Conservation (phyloP, 441 rosid species). For the Arabidopsis lyrata region DNA sequence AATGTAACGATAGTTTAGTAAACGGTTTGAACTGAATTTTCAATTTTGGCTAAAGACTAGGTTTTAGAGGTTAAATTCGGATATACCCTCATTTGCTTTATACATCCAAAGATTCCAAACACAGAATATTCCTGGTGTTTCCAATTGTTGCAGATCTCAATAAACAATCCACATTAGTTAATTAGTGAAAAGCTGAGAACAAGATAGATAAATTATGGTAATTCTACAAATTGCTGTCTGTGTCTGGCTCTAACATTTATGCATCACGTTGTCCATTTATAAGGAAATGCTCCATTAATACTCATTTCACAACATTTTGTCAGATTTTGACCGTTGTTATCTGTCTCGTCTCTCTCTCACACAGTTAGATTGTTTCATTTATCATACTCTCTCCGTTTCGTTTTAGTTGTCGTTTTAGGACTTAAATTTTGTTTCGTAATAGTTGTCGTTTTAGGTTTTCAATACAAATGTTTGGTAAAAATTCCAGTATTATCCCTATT, state of each 20-base stretch:
- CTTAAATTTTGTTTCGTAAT: too few species aligned
- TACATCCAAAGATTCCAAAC: not conserved
- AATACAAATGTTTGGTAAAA: too few species aligned
- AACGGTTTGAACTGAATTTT: not conserved
- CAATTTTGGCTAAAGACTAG: too few species aligned
- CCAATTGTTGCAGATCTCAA: constrained; percentile 27
- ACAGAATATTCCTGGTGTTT: constrained; percentile 41
- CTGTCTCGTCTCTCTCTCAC: constrained; percentile 30
- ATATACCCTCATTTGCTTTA: constrained; percentile 9
- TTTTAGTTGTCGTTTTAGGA: too few species aligned
- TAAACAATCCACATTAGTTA: constrained; percentile 31
- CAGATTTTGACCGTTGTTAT: constrained; percentile 39
- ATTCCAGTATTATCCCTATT: too few species aligned
- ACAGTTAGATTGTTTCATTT: constrained; percentile 23
- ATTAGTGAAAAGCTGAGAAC: constrained; percentile 17
- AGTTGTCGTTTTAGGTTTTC: too few species aligned
- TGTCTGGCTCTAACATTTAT: constrained; percentile 46
- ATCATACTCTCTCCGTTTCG: too few species aligned
- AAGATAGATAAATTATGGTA: constrained; percentile 18
- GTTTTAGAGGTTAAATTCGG: constrained; percentile 2
- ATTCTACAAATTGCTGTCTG: constrained; percentile 8
- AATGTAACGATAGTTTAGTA: too few species aligned
- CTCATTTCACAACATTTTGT: constrained; percentile 31
- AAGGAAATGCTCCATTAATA: constrained; percentile 26
- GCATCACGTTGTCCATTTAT: constrained; percentile 40